Conservation (phyloP, 805 yeast genomes). For the Scheffersomyces spartinae region DNA sequence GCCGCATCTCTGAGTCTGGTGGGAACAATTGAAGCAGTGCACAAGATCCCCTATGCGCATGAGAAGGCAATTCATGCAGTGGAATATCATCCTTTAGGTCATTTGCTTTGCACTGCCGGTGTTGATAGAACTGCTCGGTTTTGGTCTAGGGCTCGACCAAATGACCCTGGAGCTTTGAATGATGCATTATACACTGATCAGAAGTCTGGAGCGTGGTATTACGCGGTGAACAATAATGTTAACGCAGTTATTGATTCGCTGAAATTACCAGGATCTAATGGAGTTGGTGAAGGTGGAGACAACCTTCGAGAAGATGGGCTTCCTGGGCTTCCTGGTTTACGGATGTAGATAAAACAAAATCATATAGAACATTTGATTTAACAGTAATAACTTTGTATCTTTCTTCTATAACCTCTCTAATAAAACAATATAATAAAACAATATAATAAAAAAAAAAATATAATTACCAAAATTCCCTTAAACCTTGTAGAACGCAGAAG, state of each 20-base stretch:
- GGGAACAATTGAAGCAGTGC: constrained; percentile 27
- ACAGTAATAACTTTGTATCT: too few species aligned
- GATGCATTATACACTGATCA: constrained; percentile 68
- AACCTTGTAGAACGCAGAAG: constrained; percentile 15
- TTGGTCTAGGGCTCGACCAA: constrained; percentile 91
- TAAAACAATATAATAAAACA: too few species aligned
- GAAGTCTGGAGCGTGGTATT: constrained; percentile 36
- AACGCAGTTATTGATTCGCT: too few species aligned
- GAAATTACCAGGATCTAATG: too few species aligned
- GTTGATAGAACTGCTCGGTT: constrained; percentile 87
- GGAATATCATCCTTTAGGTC: constrained; percentile 92
- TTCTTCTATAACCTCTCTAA: too few species aligned
- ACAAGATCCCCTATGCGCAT: constrained; percentile 81
- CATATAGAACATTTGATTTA: too few species aligned
- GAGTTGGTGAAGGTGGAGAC: too few species aligned
- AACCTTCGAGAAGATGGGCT: too few species aligned
- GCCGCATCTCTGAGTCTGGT: constrained; percentile 4
- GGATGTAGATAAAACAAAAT: too few species aligned
- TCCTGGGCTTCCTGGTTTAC: too few species aligned
- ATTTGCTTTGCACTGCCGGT: constrained; percentile 82
- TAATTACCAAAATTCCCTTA: too few species aligned
- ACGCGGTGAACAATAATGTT: constrained; percentile 32
- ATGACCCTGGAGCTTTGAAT: constrained; percentile 70
- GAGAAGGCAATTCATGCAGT: constrained; percentile 85
- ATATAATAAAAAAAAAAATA: too few species aligned